phyloP scores from a whole-genome alignment of 225 moss, liverwort and hornwort species.

The Antitrichia curtipendula region DNA sequence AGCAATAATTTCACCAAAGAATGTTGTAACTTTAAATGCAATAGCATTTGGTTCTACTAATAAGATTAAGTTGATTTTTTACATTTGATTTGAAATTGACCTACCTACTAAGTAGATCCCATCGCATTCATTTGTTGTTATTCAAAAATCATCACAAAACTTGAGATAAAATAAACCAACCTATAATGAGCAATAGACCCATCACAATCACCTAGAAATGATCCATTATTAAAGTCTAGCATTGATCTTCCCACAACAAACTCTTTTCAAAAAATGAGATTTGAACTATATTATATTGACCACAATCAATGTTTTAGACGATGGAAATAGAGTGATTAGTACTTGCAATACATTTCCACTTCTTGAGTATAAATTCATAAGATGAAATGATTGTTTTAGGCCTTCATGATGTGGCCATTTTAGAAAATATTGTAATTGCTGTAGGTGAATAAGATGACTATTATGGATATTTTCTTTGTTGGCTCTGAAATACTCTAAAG shows the following conservation, averaged over 20 bases:
- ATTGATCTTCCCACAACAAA: rapidly evolving
- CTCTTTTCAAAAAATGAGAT: not conserved
- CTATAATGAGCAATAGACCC: not conserved
- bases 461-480: not conserved
- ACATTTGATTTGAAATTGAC: not conserved
- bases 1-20: not conserved
- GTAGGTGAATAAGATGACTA: not conserved
- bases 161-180: not conserved
- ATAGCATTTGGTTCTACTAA: not conserved
- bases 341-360: rapidly evolving
- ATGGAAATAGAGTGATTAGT: not conserved
- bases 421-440: not conserved
- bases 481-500: not conserved
- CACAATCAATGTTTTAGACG: not conserved
- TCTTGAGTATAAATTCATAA: not conserved
- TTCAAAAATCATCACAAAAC: not conserved
- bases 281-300: not conserved
- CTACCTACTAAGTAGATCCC: rapidly evolving
- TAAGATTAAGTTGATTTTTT: not conserved
- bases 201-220: too few species aligned
- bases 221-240: not conserved
- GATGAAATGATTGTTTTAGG: not conserved
- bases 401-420: not conserved
- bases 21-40: not conserved
- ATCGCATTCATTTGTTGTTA: rapidly evolving